These are phyloP conservation scores for Cucumis melo DNA, from an alignment of 306 rosid genomes.

Conservation along the genomic window DNA sequence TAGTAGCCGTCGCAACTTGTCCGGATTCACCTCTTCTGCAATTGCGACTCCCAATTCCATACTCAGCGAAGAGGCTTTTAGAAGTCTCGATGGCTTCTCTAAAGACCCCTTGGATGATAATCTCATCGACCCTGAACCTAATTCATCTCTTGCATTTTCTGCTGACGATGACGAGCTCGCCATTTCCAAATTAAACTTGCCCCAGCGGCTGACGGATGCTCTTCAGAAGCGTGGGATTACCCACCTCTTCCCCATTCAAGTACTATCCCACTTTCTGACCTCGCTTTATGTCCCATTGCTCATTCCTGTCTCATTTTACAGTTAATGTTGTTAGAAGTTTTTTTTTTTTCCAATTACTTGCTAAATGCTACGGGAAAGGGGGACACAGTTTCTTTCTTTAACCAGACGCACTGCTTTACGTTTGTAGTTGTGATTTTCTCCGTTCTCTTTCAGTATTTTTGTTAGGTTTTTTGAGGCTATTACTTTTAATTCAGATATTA, in stretches of 20 bases:
- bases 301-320: background rate
- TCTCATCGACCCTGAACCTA: constrained; percentile 19
- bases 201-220: constrained; percentile 44
- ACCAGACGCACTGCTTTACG: background rate
- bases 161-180: constrained; percentile 47
- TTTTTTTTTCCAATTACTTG: background rate
- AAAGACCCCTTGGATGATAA: constrained; percentile 22
- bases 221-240: constrained; percentile 68
- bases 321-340: background rate
- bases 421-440: background rate
- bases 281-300: background rate
- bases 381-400: background rate
- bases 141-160: constrained; percentile 1
- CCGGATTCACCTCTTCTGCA: constrained; percentile 39
- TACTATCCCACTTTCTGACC: background rate
- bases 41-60: constrained; percentile 85
- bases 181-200: constrained; percentile 61
- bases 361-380: background rate
- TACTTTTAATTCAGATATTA: background rate
- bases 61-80: constrained; percentile 87
- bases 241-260: constrained; percentile 87
- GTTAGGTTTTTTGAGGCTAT: background rate
- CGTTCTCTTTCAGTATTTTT: background rate
- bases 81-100: constrained; percentile 39
- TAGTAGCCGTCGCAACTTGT: constrained; percentile 6